Conservation (phyloP, 768 basidiomycete genomes). For the Pilatotrama ljubarskyi region DNA sequence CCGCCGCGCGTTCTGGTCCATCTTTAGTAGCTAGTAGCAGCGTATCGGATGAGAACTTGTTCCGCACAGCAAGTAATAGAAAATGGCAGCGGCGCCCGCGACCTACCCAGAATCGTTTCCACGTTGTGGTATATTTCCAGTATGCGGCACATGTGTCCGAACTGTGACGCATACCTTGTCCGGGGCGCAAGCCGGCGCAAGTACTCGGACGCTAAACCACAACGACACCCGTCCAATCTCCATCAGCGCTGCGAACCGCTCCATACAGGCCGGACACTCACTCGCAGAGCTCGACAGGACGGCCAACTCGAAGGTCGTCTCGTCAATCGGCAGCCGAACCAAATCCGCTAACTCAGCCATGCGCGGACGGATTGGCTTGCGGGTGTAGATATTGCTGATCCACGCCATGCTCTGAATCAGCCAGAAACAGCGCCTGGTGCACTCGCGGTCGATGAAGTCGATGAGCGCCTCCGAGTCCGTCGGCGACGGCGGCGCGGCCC, state of each 20-base stretch:
- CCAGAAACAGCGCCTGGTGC: slow-evolving; percentile 82
- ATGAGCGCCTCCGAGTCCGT: slow-evolving; percentile 53
- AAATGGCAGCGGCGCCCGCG: neutral
- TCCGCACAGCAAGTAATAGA: neutral
- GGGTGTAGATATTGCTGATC: slow-evolving; percentile 42
- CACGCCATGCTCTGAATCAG: slow-evolving; percentile 64
- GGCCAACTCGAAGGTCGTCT: slow-evolving; percentile 73
- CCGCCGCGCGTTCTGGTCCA: slow-evolving; percentile 16
- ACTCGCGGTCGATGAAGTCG: slow-evolving; percentile 67
- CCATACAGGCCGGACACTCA: slow-evolving; percentile 17
- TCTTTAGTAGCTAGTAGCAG: slow-evolving; percentile 20
- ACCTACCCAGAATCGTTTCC: slow-evolving; percentile 55
- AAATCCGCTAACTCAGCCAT: slow-evolving; percentile 35
- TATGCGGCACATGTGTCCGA: slow-evolving; percentile 74
- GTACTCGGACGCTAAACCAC: slow-evolving; percentile 58
- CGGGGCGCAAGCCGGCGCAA: slow-evolving; percentile 62
- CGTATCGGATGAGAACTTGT: neutral
- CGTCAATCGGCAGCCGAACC: slow-evolving; percentile 78
- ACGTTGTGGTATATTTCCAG: slow-evolving; percentile 63
- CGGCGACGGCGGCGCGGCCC: slow-evolving; percentile 48
- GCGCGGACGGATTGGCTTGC: slow-evolving; percentile 36
- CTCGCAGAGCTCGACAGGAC: slow-evolving; percentile 22
- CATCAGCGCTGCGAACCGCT: neutral
- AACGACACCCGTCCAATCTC: neutral
- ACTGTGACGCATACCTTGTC: slow-evolving; percentile 66